These are phyloP conservation scores for Colletotrichum eremochloae DNA, from an alignment of 2,329 filamentous ascomycete genomes.

Conservation along the genomic window DNA sequence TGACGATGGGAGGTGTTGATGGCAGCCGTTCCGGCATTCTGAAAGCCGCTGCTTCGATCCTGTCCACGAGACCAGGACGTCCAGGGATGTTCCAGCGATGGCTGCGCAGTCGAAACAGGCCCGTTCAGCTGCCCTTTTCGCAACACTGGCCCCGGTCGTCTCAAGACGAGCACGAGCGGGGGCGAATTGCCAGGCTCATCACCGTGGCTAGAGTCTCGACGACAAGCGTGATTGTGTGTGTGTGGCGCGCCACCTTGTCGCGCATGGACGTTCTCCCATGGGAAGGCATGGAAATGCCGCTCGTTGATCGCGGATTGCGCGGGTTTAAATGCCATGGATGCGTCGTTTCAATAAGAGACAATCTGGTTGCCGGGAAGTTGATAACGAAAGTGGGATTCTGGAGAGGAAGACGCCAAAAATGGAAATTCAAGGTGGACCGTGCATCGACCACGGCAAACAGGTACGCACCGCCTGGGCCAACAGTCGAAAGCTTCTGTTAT, in stretches of 20 bases:
- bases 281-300: neutral
- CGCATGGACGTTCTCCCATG: neutral
- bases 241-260: constrained; percentile 6
- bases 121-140: constrained; percentile 12
- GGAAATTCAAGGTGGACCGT: constrained; percentile 27
- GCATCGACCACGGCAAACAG: constrained; percentile 6
- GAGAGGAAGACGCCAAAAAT: constrained; percentile 23
- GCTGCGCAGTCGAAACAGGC: constrained; percentile 29
- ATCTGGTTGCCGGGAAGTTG: constrained; percentile 27
- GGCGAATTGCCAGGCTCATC: constrained; percentile 12
- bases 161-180: constrained; percentile 19
- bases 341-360: constrained; percentile 19
- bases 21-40: constrained; percentile 17
- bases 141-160: constrained; percentile 21
- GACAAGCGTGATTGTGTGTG: neutral
- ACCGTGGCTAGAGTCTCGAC: constrained; percentile 3
- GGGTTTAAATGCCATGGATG: neutral
- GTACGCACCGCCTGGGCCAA: neutral
- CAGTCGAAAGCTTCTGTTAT: neutral
- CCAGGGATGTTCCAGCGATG: constrained; percentile 37
- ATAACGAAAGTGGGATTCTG: constrained; percentile 33
- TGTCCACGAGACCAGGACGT: constrained; percentile 28
- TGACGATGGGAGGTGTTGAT: constrained; percentile 2
- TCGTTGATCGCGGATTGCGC: neutral
- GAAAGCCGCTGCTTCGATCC: constrained; percentile 23